Evolutionary conservation across 108 stramenopile genomes (phyloP).

Genomic region (Pseudonitzschia delicatissima): DNA sequence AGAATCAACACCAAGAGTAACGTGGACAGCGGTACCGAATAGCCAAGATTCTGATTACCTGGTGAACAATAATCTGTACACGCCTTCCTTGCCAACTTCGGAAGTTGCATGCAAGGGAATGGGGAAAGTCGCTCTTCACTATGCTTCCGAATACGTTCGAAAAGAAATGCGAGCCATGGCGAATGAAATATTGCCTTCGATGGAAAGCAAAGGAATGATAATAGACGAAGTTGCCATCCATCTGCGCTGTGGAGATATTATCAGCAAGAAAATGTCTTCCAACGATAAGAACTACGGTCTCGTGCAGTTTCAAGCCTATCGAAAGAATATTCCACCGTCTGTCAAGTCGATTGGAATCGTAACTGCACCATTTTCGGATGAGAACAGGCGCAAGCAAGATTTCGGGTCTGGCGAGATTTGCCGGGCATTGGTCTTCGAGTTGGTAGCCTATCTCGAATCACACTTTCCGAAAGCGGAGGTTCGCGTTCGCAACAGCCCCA

Average conservation of each 20-base stretch:
- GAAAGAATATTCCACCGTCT: not conserved
- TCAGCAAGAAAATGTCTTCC: not conserved
- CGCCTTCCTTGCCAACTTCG: slow-evolving; percentile 4
- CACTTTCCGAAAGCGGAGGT: slow-evolving; percentile 20
- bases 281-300: slow-evolving; percentile 31
- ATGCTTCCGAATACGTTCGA: slow-evolving; percentile 18
- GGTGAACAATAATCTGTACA: not conserved
- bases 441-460: slow-evolving; percentile 12
- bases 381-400: slow-evolving; percentile 17
- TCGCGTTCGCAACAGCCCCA: slow-evolving; percentile 24
- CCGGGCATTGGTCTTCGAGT: slow-evolving; percentile 1
- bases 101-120: slow-evolving; percentile 14
- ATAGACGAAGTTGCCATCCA: slow-evolving; percentile 40
- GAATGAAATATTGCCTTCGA: not conserved
- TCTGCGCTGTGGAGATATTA: slow-evolving; percentile 37
- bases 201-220: not conserved
- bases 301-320: slow-evolving; percentile 24
- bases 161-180: slow-evolving; percentile 27
- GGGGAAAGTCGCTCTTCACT: slow-evolving; percentile 15
- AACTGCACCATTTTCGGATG: slow-evolving; percentile 23
- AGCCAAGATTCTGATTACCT: not conserved
- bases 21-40: not conserved
- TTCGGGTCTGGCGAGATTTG: slow-evolving; percentile 1
- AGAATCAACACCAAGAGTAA: not conserved
- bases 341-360: slow-evolving; percentile 32